A percentile compares a stretch with the other conserved stretches of the same genome.
phyloP scores from a whole-genome alignment of 2,329 filamentous ascomycete species.

The Phyllosticta citriasiana region DNA sequence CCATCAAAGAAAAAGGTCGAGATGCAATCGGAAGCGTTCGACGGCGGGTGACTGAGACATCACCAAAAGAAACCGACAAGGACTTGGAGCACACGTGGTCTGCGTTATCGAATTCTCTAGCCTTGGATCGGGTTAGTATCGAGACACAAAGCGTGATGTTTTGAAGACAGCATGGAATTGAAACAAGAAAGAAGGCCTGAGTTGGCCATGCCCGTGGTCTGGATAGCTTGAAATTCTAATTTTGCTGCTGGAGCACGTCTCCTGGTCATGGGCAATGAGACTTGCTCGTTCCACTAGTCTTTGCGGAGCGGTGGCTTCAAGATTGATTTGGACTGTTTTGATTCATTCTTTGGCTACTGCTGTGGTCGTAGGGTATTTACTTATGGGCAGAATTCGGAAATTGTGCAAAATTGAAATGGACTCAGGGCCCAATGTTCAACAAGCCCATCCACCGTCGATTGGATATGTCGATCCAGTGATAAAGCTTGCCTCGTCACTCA shows the following conservation, averaged over 20 bases:
- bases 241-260: neutral
- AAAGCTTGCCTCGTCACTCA: constrained; percentile 34
- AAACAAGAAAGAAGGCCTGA: neutral
- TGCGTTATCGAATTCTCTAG: neutral
- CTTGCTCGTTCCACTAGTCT: neutral
- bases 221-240: neutral
- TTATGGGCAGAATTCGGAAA: too few species aligned
- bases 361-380: too few species aligned
- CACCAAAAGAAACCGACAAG: neutral
- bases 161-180: neutral
- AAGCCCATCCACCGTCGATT: constrained; percentile 30
- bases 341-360: neutral
- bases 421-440: neutral
- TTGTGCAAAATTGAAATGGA: neutral
- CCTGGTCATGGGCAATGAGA: neutral
- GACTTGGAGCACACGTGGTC: neutral
- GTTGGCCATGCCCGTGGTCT: neutral
- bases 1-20: neutral
- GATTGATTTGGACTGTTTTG: too few species aligned
- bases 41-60: neutral
- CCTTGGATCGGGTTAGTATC: neutral
- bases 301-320: too few species aligned
- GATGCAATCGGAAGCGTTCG: neutral
- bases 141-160: neutral
- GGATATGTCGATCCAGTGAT: constrained; percentile 31